Evolutionary conservation across 139 green algal species (phyloP), one percentile per base, ranked within the genome.

Genomic region (Micractinium conductrix): DNA sequence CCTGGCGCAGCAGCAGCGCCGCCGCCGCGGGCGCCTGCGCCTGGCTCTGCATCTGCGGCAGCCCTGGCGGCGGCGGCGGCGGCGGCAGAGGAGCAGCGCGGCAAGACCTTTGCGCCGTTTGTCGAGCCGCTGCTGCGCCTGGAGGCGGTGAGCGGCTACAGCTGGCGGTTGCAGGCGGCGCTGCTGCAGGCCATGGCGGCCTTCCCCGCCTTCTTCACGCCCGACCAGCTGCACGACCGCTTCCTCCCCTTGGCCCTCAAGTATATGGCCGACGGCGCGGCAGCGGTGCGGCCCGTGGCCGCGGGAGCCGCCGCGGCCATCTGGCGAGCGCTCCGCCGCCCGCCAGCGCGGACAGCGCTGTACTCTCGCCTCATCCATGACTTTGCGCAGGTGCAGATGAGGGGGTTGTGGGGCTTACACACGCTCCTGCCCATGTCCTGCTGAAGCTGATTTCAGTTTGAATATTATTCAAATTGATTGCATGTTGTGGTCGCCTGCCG

Each of bases 331-430:
- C 84, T 74, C 37, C 85, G 86, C 26, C 80, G 76, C 50, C 90
- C 93, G 42, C 71, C 74, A 62, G 87, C 91, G 60, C 89, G 92
- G 33, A 92, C 88, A 1, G 90, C 94, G 24, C 82, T 93, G 0
- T 93, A 92, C 82, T 63, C 87, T 12, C 83, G 87, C 26, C 76
- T 95, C 37, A 78, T 95, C 0, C 89, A 90, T 1, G 93, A 95
- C 21, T 94, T 93, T 68, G 90, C 82, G 21, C 83, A 87, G 22
- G 89, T 89, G 43, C 10, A 22, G 19, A 62, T 14, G 4, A 53
- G 10, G 38, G 38, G 7, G 6, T 74, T 21, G 1, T 2, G 38
- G 19, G 10, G 21, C 7, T 48, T 37, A n/a, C n/a, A n/a, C n/a
- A n/a, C n/a, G n/a, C n/a, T n/a, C n/a, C n/a, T n/a, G n/a, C n/a